Base-by-base conservation (phyloP, 306 rosid genomes). In the Trifolium pratense region DNA sequence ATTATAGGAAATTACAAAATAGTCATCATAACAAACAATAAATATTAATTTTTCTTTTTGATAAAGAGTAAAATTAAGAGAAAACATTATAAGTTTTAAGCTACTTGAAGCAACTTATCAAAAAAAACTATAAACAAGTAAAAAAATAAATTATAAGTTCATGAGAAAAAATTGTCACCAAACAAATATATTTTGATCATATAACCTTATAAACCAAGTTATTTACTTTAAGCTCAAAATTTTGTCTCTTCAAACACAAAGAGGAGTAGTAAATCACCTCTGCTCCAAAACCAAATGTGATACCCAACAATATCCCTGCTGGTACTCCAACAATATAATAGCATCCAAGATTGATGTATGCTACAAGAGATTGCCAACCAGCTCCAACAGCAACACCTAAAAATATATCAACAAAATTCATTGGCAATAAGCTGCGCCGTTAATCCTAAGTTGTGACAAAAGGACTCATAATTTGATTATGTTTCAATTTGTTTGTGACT, bases 311-410 rank as follows among this genome's bases (percentile, higher is more conserved):
- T 68, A 92, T 86, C 45, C 96, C 97, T 1, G 88, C 88, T 0
- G 96, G 97, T 81, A 92, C 80, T 81, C 97, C 96, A 76, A 92
- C 59, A 46, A 78, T 0, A 70, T 87, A 89, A 70, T 89, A 92
- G 69, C 96, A 92, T 13, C 82, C 96, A 51, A 92, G 75, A 70
- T 92, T 92, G 81, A 92, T 89, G 79, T 92, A 89, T 42, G 96
- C 96, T 9, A 89, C 88, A 17, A 92, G 73, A 68, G 91, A 26
- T 79, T 89, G 97, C 97, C 97, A 89, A 3, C 96, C 97, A 31
- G 93, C 96, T 79, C 97, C 97, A 75, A 92, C 72, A 71, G 93
- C 97, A 73, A 92, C 97, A 73, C 97, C 96, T 92, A 75, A 63
- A 63, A 45, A 36, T 75, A n/a, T 5, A n/a, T 55, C 52, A 36